Conservation (phyloP, 108 stramenopile genomes). For the Mayamaea pseudoterrestris region DNA sequence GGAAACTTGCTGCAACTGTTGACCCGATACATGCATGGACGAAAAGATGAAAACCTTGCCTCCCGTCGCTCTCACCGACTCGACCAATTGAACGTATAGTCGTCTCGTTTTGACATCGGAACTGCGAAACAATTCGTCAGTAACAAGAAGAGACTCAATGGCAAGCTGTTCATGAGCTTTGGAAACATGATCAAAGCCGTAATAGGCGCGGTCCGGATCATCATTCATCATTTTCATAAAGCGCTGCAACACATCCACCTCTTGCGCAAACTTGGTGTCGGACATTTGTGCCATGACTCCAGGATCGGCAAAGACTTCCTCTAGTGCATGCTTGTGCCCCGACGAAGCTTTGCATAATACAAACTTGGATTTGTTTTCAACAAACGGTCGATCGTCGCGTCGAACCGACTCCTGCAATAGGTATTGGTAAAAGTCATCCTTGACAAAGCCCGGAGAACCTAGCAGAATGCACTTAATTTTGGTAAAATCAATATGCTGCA, state of each 20-base stretch:
- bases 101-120: conserved; percentile 61
- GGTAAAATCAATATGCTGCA: conserved; percentile 77
- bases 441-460: conserved; percentile 88
- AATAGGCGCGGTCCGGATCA: conserved; percentile 88
- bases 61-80: conserved; percentile 72
- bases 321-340: conserved; percentile 92
- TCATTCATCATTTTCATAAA: conserved; percentile 88
- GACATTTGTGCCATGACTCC: conserved; percentile 65
- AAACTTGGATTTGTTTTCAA: conserved; percentile 90
- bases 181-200: conserved; percentile 77
- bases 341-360: conserved; percentile 84
- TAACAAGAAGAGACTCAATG: conserved; percentile 84
- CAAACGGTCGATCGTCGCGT: conserved; percentile 64
- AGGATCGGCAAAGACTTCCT: conserved; percentile 85
- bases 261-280: conserved; percentile 84
- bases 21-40: conserved; percentile 87
- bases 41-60: conserved; percentile 83
- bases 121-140: conserved; percentile 88
- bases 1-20: conserved; percentile 84
- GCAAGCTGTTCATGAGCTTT: conserved; percentile 82
- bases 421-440: conserved; percentile 91
- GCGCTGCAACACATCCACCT: conserved; percentile 77
- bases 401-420: conserved; percentile 56
- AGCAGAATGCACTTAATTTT: conserved; percentile 82
- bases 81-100: conserved; percentile 83